These are phyloP conservation scores for Aschersonia sp. DNA, from an alignment of 2,329 filamentous ascomycete species.

Conservation along the genomic window DNA sequence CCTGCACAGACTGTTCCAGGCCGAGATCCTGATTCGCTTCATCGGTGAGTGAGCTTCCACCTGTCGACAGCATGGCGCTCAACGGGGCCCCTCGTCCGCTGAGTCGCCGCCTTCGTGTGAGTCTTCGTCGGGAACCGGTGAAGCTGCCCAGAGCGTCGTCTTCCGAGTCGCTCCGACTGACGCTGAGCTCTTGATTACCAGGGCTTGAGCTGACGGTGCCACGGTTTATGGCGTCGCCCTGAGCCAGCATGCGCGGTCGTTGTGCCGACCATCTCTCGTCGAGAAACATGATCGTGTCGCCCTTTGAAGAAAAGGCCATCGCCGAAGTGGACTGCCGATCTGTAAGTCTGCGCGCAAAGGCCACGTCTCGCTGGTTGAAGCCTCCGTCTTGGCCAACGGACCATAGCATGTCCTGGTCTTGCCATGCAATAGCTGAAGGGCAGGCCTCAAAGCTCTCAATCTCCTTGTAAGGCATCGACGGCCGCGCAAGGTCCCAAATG, in stretches of 20 bases:
- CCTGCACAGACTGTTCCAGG: slow-evolving; percentile 42
- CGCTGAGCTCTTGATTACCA: slow-evolving; percentile 33
- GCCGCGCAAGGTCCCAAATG: slow-evolving; percentile 54
- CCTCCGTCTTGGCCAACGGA: slow-evolving; percentile 46
- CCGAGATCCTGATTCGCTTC: slow-evolving; percentile 28
- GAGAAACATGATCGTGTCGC: slow-evolving; percentile 46
- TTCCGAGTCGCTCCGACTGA: slow-evolving; percentile 49
- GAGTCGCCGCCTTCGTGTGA: slow-evolving; percentile 24
- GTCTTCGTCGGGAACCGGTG: slow-evolving; percentile 30
- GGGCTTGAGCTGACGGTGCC: slow-evolving; percentile 34
- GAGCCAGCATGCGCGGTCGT: slow-evolving; percentile 25
- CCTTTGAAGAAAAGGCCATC: slow-evolving; percentile 43
- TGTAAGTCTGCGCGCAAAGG: slow-evolving; percentile 47
- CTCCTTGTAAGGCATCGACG: slow-evolving; percentile 52
- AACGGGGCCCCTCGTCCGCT: slow-evolving; percentile 28
- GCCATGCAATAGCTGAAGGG: slow-evolving; percentile 46
- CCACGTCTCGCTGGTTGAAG: slow-evolving; percentile 51
- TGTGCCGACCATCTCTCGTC: slow-evolving; percentile 37
- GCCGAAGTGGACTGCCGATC: slow-evolving; percentile 48
- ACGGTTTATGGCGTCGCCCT: slow-evolving; percentile 18
- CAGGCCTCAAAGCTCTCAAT: slow-evolving; percentile 45
- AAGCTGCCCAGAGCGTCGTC: slow-evolving; percentile 49
- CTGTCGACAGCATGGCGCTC: slow-evolving; percentile 41
- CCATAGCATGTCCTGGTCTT: slow-evolving; percentile 51
- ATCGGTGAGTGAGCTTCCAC: slow-evolving; percentile 12